Evolutionary conservation across 2,329 filamentous ascomycete species (phyloP), one percentile per base, ranked within the genome.

Genomic region (Ophiostoma perfectum): DNA sequence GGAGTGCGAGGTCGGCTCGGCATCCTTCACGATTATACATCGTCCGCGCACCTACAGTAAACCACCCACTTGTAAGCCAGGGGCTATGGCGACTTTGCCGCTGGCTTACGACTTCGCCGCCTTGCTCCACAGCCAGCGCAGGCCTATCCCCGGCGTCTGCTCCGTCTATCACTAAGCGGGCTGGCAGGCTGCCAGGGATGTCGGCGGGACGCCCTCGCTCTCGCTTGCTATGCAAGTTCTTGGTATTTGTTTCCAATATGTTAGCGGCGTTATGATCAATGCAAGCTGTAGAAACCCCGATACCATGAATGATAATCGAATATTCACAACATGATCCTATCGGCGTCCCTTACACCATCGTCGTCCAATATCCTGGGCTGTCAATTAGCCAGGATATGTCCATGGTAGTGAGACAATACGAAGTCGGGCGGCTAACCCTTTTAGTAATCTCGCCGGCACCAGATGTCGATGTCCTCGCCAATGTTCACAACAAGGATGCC

Each of bases 351-450:
- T 45, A 45, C 9, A 8, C 42, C 45, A 14, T 47, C 11, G 45
- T 47, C 9, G 45, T 14, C 14, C 49, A 27, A 27, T 55, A 14
- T 9, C 58, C n/a, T 14, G 11, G 9, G 39, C 38, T 41, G 16
- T 45, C 58, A 2, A 67, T 49, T 14, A 5, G 27, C 27, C 27
- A 27, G 27, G 27, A 27, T 27, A 27, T 27, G 27, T 27, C 49
- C 36, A 18, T 66, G 67, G 55, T 60, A 18, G 55, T 60, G 55
- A 60, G 55, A 60, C 55, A 60, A 52, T 55, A 7, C 55, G 27
- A 60, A 60, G 55, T 18, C 55, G 55, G 55, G 55, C n/a, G 27
- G 55, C 27, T 60, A 38, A 38, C 55, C 55, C 55, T 36, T 60
- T 60, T 27, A 12, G 55, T 60, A n/a, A 18, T 60, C 55, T 38